Evolutionary conservation across 2,329 filamentous ascomycete species (phyloP).

Genomic region (Colletotrichum australisinense): DNA sequence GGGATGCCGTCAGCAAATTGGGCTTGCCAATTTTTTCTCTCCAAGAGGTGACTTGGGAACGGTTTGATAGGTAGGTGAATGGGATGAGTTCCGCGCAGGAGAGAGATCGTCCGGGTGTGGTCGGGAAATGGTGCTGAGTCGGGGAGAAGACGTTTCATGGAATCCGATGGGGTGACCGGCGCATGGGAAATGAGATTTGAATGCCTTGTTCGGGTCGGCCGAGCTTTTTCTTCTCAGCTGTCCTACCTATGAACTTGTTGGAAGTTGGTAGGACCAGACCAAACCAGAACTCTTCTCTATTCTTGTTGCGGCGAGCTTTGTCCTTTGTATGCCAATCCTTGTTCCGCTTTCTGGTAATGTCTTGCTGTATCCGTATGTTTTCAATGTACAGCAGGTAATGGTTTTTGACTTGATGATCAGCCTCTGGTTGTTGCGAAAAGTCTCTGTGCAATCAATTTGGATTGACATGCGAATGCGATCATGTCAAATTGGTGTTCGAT

Average conservation of each 20-base stretch:
- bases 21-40: neutral
- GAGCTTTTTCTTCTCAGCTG: slow-evolving; percentile 1
- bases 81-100: neutral
- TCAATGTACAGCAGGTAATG: no score
- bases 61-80: neutral
- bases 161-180: slow-evolving; percentile 21
- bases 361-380: neutral
- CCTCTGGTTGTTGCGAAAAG: neutral
- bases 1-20: neutral
- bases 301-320: neutral
- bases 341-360: neutral
- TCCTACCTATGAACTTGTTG: no score
- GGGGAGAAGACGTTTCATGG: slow-evolving; percentile 22
- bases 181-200: slow-evolving; percentile 3
- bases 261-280: neutral
- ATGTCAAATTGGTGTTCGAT: neutral
- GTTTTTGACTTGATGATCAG: no score
- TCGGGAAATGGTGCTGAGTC: slow-evolving; percentile 5
- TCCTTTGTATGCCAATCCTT: neutral
- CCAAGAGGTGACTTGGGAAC: neutral
- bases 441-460: neutral
- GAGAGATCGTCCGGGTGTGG: neutral
- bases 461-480: neutral
- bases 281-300: neutral
- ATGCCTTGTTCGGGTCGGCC: slow-evolving; percentile 3